These are phyloP conservation scores for Ministeria vibrans DNA, from an alignment of 78 protist species.

Conservation along the genomic window DNA sequence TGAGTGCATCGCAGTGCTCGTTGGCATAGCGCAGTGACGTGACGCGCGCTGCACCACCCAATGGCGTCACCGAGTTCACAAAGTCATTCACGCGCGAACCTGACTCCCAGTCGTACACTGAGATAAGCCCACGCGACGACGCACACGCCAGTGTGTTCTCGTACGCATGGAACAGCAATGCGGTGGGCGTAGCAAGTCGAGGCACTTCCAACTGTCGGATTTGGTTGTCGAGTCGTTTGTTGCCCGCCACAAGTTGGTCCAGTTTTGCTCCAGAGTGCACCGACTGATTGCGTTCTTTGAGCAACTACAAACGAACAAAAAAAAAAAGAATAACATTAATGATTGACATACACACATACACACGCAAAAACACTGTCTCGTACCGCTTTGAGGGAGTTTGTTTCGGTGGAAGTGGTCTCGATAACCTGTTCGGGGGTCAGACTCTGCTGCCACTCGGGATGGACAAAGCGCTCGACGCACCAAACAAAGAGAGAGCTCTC, in stretches of 20 bases:
- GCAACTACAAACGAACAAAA: not conserved
- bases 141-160: not conserved
- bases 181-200: not conserved
- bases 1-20: conserved; percentile 4
- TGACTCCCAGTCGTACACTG: not conserved
- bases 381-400: not conserved
- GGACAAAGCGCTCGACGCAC: too few species aligned
- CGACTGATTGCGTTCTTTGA: not conserved
- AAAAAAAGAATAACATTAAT: not conserved
- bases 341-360: not conserved
- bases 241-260: not conserved
- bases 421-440: too few species aligned
- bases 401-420: not conserved
- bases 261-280: not conserved
- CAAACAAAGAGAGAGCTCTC: too few species aligned
- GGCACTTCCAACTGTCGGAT: conserved; percentile 6
- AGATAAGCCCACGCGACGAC: not conserved
- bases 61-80: not conserved
- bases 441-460: too few species aligned
- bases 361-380: too few species aligned
- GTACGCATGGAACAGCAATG: conserved; percentile 9
- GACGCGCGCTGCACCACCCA: not conserved
- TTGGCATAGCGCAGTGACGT: not conserved
- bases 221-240: not conserved
- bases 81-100: not conserved